A percentile compares a stretch with the other conserved stretches of the same genome.
These are phyloP conservation scores for Nannizziopsis arthrosporioides DNA, from an alignment of 2,329 filamentous ascomycete genomes.

Conservation along the genomic window DNA sequence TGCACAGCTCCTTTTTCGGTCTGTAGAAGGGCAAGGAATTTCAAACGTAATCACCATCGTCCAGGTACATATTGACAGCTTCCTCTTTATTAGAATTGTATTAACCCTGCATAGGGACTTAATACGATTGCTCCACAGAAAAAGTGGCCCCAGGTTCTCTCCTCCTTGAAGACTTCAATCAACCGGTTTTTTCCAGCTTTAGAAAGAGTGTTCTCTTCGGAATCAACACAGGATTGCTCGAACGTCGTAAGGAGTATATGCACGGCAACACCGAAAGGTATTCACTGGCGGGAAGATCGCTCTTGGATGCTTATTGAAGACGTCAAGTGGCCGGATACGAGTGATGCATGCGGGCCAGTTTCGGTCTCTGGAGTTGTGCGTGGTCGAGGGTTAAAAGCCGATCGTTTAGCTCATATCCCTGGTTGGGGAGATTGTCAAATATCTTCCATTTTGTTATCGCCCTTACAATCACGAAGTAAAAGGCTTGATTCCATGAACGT, in stretches of 20 bases:
- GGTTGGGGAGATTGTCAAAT: constrained; percentile 93
- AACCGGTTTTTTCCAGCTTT: constrained; percentile 87
- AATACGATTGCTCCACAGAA: constrained; percentile 70
- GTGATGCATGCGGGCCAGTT: constrained; percentile 43
- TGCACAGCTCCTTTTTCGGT: constrained; percentile 73
- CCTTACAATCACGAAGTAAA: constrained; percentile 47
- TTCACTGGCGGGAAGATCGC: constrained; percentile 89
- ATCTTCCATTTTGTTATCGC: constrained; percentile 71
- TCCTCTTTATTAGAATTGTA: not conserved
- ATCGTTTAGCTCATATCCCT: constrained; percentile 79
- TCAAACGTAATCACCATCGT: constrained; percentile 84
- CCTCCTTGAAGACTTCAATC: constrained; percentile 83
- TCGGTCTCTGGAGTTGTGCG: constrained; percentile 74
- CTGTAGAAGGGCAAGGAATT: constrained; percentile 85
- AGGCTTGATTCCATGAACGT: constrained; percentile 53
- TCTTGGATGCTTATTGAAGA: constrained; percentile 92
- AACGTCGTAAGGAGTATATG: constrained; percentile 86
- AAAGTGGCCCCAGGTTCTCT: constrained; percentile 60
- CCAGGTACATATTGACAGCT: constrained; percentile 36
- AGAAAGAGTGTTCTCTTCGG: constrained; percentile 80
- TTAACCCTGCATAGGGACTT: constrained; percentile 40
- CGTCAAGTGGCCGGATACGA: constrained; percentile 55
- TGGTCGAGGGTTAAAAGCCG: constrained; percentile 76
- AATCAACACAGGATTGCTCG: constrained; percentile 78
- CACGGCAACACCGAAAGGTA: constrained; percentile 80